phyloP scores from a whole-genome alignment of 331 rosid species.

The Saraca asoca region DNA sequence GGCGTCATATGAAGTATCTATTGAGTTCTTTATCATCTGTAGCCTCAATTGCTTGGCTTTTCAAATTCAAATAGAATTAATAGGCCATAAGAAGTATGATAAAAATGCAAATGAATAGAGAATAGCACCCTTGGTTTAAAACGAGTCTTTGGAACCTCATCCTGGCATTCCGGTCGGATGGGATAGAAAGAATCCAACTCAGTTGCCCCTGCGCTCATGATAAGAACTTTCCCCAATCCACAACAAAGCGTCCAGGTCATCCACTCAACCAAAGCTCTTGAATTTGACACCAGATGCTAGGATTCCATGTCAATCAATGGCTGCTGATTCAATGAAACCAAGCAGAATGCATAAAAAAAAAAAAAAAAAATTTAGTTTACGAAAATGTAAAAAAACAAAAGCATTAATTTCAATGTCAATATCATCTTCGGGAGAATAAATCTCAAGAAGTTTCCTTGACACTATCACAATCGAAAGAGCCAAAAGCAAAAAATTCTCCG shows the following conservation, averaged over 20 bases:
- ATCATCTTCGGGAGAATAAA: too few species aligned
- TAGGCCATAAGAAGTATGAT: not conserved
- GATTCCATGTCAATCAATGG: conserved; percentile 35
- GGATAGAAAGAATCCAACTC: conserved; percentile 52
- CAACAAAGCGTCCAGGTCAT: conserved; percentile 42
- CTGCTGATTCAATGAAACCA: conserved; percentile 30
- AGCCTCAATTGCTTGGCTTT: conserved; percentile 6
- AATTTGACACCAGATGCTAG: conserved; percentile 5
- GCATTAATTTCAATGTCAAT: too few species aligned
- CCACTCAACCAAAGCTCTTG: conserved; percentile 11
- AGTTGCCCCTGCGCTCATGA: conserved; percentile 47
- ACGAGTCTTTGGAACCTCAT: conserved; percentile 56
- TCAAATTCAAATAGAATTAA: conserved; percentile 9
- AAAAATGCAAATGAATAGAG: conserved; percentile 29
- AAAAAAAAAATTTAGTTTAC: too few species aligned
- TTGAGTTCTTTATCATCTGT: conserved; percentile 4
- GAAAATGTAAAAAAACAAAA: too few species aligned
- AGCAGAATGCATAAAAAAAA: conserved; percentile 20
- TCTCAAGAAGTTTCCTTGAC: too few species aligned
- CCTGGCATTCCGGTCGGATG: conserved; percentile 45
- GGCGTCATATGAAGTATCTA: conserved; percentile 4
- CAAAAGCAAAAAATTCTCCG: too few species aligned
- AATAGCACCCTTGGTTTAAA: conserved; percentile 78
- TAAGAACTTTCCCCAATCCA: conserved; percentile 36
- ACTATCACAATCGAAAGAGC: too few species aligned